A percentile compares a stretch with the other conserved stretches of the same genome.
Conservation (phyloP, 2,329 filamentous ascomycete species). For the Fusarium ambrosium region DNA sequence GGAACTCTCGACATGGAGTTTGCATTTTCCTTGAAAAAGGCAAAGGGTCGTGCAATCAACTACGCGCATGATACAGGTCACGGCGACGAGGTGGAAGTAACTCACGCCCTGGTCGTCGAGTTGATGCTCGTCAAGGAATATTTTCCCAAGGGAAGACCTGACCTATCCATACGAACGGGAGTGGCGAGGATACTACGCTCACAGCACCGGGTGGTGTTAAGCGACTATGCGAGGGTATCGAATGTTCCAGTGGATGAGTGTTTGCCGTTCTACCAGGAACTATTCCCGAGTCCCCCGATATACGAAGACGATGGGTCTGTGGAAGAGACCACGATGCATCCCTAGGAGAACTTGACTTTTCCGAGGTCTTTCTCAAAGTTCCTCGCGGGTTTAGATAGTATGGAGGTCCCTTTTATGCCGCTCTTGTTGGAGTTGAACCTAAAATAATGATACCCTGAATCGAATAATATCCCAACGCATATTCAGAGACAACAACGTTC, state of each 20-base stretch:
- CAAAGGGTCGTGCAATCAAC: conserved; percentile 57
- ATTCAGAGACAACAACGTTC: not conserved
- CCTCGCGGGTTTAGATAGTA: not conserved
- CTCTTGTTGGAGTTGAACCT: not conserved
- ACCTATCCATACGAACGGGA: conserved; percentile 84
- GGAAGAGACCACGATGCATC: not conserved
- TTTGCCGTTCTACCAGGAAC: conserved; percentile 16
- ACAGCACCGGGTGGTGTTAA: conserved; percentile 85
- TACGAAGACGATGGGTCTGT: not conserved
- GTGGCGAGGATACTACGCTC: conserved; percentile 90
- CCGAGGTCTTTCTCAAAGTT: too few species aligned
- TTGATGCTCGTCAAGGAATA: conserved; percentile 94
- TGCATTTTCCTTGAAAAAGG: conserved; percentile 64
- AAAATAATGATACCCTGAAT: not conserved
- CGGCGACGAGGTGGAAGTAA: conserved; percentile 80
- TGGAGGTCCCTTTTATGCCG: not conserved
- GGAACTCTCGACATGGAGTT: conserved; percentile 72
- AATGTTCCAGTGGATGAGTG: not conserved
- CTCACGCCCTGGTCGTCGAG: conserved; percentile 88
- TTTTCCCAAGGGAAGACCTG: conserved; percentile 74
- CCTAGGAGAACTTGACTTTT: not conserved
- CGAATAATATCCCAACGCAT: not conserved
- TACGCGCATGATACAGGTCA: conserved; percentile 83
- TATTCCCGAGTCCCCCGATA: conserved; percentile 13
- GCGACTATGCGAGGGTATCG: conserved; percentile 62